Conservation (phyloP, 805 yeast genomes). For the Zygosaccharomyces siamensis region DNA sequence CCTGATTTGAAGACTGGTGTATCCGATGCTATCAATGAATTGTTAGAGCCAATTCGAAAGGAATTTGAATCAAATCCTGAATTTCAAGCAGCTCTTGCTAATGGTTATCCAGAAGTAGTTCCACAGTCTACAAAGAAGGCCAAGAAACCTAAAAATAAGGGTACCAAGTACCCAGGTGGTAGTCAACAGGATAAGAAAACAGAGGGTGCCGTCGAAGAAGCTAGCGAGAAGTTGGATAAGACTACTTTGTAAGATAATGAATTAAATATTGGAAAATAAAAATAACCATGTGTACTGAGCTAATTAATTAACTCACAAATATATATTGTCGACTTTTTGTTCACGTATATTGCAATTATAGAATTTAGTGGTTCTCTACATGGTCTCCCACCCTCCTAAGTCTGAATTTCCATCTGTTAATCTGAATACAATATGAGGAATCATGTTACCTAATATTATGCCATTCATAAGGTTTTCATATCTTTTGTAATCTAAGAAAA, state of each 20-base stretch:
- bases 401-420: constrained; percentile 74
- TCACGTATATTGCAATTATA: neutral
- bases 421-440: constrained; percentile 72
- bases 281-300: no score
- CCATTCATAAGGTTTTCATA: constrained; percentile 63
- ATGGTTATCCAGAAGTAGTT: constrained; percentile 80
- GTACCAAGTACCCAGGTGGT: constrained; percentile 82
- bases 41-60: constrained; percentile 80
- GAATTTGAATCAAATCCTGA: constrained; percentile 58
- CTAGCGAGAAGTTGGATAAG: constrained; percentile 28
- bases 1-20: constrained; percentile 93
- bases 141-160: constrained; percentile 81
- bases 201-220: constrained; percentile 17
- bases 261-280: constrained; percentile 1
- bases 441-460: constrained; percentile 74
- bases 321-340: no score
- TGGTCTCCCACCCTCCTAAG: constrained; percentile 90
- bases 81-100: constrained; percentile 65
- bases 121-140: constrained; percentile 58
- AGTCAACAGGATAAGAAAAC: constrained; percentile 30
- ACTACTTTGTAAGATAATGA: constrained; percentile 8
- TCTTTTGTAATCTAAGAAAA: constrained; percentile 54
- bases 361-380: constrained; percentile 12
- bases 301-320: no score
- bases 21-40: constrained; percentile 71